phyloP scores from a whole-genome alignment of 169 alveolate genomes.

The Plasmodium chabaudi region DNA sequence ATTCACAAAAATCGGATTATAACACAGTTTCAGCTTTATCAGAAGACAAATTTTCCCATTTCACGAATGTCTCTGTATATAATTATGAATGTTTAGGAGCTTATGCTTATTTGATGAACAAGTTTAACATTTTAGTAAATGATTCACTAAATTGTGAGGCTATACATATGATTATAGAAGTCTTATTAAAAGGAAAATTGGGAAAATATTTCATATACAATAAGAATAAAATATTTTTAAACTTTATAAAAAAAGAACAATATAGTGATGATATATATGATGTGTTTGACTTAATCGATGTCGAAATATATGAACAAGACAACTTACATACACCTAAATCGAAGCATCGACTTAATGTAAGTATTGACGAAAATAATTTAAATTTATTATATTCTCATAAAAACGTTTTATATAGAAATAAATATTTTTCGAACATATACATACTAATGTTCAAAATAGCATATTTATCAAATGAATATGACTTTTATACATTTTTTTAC shows the following conservation, averaged over 20 bases:
- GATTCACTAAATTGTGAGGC: slow-evolving; percentile 61
- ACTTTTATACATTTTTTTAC: slow-evolving; percentile 50
- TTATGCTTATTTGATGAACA: slow-evolving; percentile 71
- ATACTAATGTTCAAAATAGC: slow-evolving; percentile 62
- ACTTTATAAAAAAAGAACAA: slow-evolving; percentile 18
- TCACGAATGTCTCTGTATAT: slow-evolving; percentile 39
- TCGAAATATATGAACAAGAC: slow-evolving; percentile 47
- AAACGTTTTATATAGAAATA: slow-evolving; percentile 25
- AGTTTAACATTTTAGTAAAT: slow-evolving; percentile 67
- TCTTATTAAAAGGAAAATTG: slow-evolving; percentile 54
- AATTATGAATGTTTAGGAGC: slow-evolving; percentile 72
- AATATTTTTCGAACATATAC: slow-evolving; percentile 67
- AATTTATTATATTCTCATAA: slow-evolving; percentile 55
- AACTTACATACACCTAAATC: background rate
- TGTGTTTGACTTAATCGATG: slow-evolving; percentile 52
- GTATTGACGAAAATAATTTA: slow-evolving; percentile 63
- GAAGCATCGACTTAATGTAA: slow-evolving; percentile 29
- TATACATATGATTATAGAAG: slow-evolving; percentile 60
- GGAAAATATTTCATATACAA: slow-evolving; percentile 51
- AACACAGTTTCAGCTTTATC: background rate
- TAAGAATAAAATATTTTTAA: slow-evolving; percentile 35
- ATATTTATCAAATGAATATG: slow-evolving; percentile 40
- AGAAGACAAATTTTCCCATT: background rate
- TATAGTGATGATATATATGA: background rate
- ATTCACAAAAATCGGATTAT: background rate